These are phyloP conservation scores for Ambrosiella beaveri DNA, from an alignment of 2,329 filamentous ascomycete species.

Conservation along the genomic window DNA sequence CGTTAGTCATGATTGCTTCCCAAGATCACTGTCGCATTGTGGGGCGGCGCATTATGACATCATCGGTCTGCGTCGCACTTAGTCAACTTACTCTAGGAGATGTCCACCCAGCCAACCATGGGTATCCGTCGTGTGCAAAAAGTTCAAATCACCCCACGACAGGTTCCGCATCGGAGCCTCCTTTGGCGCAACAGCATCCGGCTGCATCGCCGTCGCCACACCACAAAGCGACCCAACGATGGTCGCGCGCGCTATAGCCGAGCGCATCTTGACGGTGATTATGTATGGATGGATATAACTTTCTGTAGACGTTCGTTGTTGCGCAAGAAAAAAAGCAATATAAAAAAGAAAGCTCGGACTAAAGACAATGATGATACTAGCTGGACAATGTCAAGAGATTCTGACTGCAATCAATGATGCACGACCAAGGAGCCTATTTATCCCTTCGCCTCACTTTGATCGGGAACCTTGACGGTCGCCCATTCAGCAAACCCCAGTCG, in stretches of 20 bases:
- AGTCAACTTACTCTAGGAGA: constrained; percentile 54
- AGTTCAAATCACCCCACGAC: constrained; percentile 87
- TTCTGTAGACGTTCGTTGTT: too few species aligned
- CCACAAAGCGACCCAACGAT: constrained; percentile 16
- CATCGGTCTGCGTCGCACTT: not conserved
- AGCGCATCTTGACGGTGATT: not conserved
- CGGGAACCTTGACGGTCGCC: too few species aligned
- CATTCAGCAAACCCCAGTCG: too few species aligned
- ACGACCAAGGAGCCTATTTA: too few species aligned
- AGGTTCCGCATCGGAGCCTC: constrained; percentile 68
- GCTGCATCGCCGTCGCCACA: constrained; percentile 43
- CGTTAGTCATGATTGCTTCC: not conserved
- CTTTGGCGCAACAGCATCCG: constrained; percentile 60
- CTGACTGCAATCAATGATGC: too few species aligned
- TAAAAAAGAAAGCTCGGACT: too few species aligned
- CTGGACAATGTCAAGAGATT: too few species aligned
- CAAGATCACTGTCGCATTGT: too few species aligned
- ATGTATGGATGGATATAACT: too few species aligned
- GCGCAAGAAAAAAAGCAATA: too few species aligned
- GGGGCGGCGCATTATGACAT: not conserved
- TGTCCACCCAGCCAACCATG: constrained; percentile 95
- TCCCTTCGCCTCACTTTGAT: too few species aligned
- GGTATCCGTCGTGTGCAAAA: constrained; percentile 89
- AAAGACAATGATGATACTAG: too few species aligned
- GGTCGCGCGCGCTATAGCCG: not conserved